A percentile compares a stretch with the other conserved stretches of the same genome.
phyloP scores from a whole-genome alignment of 768 basidiomycete genomes.

The Termitomyces sp. region DNA sequence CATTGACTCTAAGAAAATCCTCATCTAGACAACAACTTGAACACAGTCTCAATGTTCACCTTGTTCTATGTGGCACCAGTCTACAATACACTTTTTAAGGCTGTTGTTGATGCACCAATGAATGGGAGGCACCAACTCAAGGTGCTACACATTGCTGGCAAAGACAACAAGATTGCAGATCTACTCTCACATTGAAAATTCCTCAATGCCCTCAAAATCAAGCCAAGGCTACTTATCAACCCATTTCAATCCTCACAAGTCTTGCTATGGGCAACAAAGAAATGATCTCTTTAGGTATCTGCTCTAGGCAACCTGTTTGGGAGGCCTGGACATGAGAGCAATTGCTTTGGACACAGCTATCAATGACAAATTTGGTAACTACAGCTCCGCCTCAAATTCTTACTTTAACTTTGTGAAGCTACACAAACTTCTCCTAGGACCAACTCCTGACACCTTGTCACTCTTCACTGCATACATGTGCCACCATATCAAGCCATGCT shows the following conservation, averaged over 20 bases:
- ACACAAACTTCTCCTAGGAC: background rate
- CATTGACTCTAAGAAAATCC: too few species aligned
- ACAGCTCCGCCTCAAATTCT: too few species aligned
- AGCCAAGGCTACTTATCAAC: background rate
- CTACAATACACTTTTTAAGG: constrained; percentile 26
- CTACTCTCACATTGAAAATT: constrained; percentile 10
- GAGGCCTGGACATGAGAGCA: constrained; percentile 31
- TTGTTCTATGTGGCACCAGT: constrained; percentile 14
- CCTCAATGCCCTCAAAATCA: background rate
- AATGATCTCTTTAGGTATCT: constrained; percentile 21
- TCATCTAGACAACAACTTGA: constrained; percentile 25
- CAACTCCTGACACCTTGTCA: constrained; percentile 30
- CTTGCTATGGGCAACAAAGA: background rate
- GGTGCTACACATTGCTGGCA: too few species aligned
- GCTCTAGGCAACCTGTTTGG: too few species aligned
- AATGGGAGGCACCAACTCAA: too few species aligned
- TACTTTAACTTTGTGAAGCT: constrained; percentile 33
- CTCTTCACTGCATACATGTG: too few species aligned
- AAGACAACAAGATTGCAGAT: constrained; percentile 23
- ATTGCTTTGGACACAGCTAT: constrained; percentile 24
- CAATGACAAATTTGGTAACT: too few species aligned
- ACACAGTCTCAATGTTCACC: constrained; percentile 34
- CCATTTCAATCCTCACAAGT: constrained; percentile 9
- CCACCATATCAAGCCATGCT: constrained; percentile 33
- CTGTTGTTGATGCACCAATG: constrained; percentile 14